Percentiles rank a stretch among this genome's conserved stretches.
Evolutionary conservation across 2,329 filamentous ascomycete species (phyloP).

Genomic region (Fusarium buxicola): DNA sequence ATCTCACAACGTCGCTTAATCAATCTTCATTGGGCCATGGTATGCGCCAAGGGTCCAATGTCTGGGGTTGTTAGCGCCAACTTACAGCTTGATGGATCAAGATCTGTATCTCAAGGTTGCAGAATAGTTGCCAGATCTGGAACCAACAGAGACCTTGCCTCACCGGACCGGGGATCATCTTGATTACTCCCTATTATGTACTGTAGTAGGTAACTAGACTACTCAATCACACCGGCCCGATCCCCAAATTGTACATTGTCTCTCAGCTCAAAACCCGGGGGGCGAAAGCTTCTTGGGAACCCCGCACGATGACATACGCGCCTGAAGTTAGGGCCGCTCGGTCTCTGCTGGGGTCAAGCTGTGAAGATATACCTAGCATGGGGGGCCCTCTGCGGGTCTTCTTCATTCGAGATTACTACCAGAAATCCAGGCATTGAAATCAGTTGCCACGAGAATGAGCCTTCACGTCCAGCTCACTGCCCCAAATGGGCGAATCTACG

Average conservation of each 20-base stretch:
- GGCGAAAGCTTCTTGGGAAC: neutral
- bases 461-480: slow-evolving; percentile 48
- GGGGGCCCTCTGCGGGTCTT: slow-evolving; percentile 11
- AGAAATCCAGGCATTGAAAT: neutral
- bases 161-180: slow-evolving; percentile 18
- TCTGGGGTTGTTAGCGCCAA: neutral
- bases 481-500: slow-evolving; percentile 74
- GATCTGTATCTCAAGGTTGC: slow-evolving; percentile 7
- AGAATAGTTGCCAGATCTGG: slow-evolving; percentile 28
- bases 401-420: neutral
- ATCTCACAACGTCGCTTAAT: slow-evolving; percentile 8
- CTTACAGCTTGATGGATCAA: neutral
- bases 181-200: neutral
- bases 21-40: neutral
- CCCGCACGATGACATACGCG: slow-evolving; percentile 3
- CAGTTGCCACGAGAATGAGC: slow-evolving; percentile 27
- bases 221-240: too few species aligned
- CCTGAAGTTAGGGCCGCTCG: neutral
- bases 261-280: slow-evolving; percentile 1
- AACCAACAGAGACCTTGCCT: neutral
- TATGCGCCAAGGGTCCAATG: neutral
- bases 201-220: too few species aligned
- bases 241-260: neutral
- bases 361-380: slow-evolving; percentile 14
- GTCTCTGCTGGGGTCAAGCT: too few species aligned